A percentile compares a stretch with the other conserved stretches of the same genome.
These are phyloP conservation scores for Brassica balearica DNA, from an alignment of 441 rosid genomes.

Conservation along the genomic window DNA sequence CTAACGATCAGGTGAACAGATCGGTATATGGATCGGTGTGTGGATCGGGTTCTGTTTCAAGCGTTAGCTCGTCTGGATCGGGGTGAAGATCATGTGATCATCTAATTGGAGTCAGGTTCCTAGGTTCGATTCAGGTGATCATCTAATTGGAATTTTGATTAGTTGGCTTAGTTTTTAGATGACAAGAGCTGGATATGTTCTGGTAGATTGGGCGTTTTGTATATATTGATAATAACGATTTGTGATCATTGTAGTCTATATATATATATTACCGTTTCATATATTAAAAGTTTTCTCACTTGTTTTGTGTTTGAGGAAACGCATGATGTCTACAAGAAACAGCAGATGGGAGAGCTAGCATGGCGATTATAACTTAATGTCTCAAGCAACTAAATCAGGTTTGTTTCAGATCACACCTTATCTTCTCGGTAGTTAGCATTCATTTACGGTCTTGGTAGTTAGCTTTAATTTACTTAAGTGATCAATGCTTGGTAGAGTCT, in stretches of 20 bases:
- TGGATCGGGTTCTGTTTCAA: conserved; percentile 70
- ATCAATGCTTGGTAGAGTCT: too few relatives aligned
- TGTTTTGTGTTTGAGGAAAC: conserved; percentile 60
- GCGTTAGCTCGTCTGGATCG: conserved; percentile 88
- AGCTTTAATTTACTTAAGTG: too few relatives aligned
- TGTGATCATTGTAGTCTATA: too few relatives aligned
- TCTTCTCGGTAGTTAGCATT: background rate
- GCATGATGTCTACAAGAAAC: conserved; percentile 92
- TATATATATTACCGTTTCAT: background rate
- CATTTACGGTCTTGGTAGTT: too few relatives aligned
- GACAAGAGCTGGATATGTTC: background rate
- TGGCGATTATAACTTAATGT: conserved; percentile 83
- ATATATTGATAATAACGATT: too few relatives aligned
- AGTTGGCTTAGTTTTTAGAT: background rate
- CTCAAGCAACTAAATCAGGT: conserved; percentile 95
- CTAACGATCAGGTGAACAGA: conserved; percentile 57
- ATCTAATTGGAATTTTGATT: background rate
- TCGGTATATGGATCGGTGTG: conserved; percentile 63
- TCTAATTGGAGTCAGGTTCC: conserved; percentile 36
- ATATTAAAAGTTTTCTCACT: background rate
- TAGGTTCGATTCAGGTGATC: conserved; percentile 75
- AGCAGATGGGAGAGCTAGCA: conserved; percentile 91
- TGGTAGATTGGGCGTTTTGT: conserved; percentile 4
- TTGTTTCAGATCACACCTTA: background rate
- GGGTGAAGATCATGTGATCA: conserved; percentile 62